Base-by-base conservation (phyloP, 73 alveolate species). In the Paramecium pentaurelia region DNA sequence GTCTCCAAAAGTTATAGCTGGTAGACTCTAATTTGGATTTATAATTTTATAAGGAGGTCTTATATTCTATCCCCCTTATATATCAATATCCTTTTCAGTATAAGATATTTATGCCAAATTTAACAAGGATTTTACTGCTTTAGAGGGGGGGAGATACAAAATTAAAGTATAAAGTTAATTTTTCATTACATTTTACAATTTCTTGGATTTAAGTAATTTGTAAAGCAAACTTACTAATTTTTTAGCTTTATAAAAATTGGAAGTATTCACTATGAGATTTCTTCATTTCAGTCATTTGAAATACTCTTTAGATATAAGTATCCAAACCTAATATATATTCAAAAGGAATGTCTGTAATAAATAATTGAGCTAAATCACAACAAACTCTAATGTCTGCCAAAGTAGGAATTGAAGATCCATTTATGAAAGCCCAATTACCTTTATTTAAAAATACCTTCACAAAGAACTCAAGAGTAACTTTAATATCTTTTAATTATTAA, bases 11-110 rank as follows among this genome's bases (percentile, higher is more conserved):
- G 22, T 36, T 8, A 88, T 20, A 2, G 94, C 86, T 18, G 94
- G 94, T 8, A 88, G 90, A 38, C 80, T 28, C 60, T 68, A 68
- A 28, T 60, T 70, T 16, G 94, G 94, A 88, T 88, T 88, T 8
- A 88, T 88, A 18, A 37, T 60, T 12, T 20, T 70, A 77, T 88
- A 88, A 34, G 64, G 87, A 34, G 73, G 71, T 10, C 11, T 18
- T 20, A 20, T 40, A 22, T 77, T 37, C 40, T 77, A 73, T 20
- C 70, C 60, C 8, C 30, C 27, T 40, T 4, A 14, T 9, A 77
- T 16, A 20, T 77, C 89, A 40, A 77, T 40, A 77, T 27, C 89
- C 10, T 77, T 77, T 20, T 37, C 71, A 16, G 32, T 18, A 20
- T 11, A 77, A 27, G 16, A 7, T 20, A 77, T 44, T 8, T 40